These are phyloP conservation scores for Microglena sp. DNA, from an alignment of 139 green algal species.

Conservation along the genomic window DNA sequence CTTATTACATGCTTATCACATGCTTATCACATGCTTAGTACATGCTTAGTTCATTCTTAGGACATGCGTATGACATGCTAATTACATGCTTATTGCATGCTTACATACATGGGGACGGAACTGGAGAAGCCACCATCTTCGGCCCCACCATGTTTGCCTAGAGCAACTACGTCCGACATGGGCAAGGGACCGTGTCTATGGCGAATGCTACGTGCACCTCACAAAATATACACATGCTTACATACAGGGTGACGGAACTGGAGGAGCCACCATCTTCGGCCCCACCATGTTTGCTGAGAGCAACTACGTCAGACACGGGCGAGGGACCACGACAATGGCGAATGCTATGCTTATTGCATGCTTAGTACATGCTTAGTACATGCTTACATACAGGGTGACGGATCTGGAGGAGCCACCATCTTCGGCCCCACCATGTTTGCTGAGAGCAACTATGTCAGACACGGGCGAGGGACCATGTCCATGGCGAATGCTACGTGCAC, in stretches of 20 bases:
- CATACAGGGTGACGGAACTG: slow-evolving; percentile 10
- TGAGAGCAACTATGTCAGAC: not conserved
- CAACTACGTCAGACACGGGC: not conserved
- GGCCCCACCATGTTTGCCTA: no score
- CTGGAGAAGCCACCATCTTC: no score
- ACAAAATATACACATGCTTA: no score
- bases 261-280: not conserved
- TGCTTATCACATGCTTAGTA: no score
- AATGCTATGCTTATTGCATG: no score
- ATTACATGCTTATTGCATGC: not conserved
- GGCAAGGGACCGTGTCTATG: no score
- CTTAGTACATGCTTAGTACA: not conserved
- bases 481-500: no score
- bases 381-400: slow-evolving; percentile 3
- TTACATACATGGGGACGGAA: no score
- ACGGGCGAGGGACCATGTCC: slow-evolving; percentile 4
- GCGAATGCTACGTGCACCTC: no score
- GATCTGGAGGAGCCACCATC: not conserved
- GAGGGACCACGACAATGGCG: slow-evolving; percentile 6
- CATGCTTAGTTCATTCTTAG: not conserved
- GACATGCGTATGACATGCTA: no score
- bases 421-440: not conserved
- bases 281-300: slow-evolving; percentile 2
- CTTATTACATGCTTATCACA: no score
- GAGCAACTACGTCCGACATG: no score